A percentile compares a stretch with the other conserved stretches of the same genome.
phyloP scores from a whole-genome alignment of 805 yeast species.

The Candida caryicola region DNA sequence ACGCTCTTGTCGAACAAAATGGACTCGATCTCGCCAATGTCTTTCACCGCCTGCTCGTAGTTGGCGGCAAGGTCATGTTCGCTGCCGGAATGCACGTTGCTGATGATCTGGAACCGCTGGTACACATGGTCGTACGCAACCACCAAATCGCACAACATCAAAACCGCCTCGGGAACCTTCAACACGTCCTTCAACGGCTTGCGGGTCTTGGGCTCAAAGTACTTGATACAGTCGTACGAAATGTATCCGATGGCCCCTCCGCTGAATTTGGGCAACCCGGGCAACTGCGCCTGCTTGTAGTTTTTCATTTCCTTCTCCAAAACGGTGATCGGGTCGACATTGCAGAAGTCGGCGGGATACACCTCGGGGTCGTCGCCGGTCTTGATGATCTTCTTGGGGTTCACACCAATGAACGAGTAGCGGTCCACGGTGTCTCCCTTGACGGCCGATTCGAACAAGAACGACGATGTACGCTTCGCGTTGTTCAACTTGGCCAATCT shows the following conservation, averaged over 20 bases:
- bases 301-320: conserved; percentile 71
- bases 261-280: conserved; percentile 77
- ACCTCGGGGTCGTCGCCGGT: conserved; percentile 65
- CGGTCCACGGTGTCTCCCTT: conserved; percentile 88
- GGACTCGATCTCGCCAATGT: conserved; percentile 55
- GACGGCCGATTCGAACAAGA: conserved; percentile 82
- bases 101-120: conserved; percentile 87
- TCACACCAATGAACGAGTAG: conserved; percentile 85
- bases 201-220: conserved; percentile 90
- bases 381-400: conserved; percentile 75
- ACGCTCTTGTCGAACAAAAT: conserved; percentile 44
- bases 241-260: conserved; percentile 98
- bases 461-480: conserved; percentile 58
- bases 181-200: conserved; percentile 74
- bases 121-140: conserved; percentile 93
- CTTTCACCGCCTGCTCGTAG: conserved; percentile 51
- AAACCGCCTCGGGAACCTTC: conserved; percentile 83
- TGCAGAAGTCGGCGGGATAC: conserved; percentile 29
- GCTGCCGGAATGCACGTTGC: conserved; percentile 61
- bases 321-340: conserved; percentile 74
- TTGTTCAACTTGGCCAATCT: conserved; percentile 68
- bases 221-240: conserved; percentile 93
- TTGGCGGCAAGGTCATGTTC: conserved; percentile 33
- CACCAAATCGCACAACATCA: conserved; percentile 88
- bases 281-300: conserved; percentile 68